A percentile compares a stretch with the other conserved stretches of the same genome.
These are phyloP conservation scores for Stemphylium lycopersici DNA, from an alignment of 2,329 filamentous ascomycete genomes.

Conservation along the genomic window DNA sequence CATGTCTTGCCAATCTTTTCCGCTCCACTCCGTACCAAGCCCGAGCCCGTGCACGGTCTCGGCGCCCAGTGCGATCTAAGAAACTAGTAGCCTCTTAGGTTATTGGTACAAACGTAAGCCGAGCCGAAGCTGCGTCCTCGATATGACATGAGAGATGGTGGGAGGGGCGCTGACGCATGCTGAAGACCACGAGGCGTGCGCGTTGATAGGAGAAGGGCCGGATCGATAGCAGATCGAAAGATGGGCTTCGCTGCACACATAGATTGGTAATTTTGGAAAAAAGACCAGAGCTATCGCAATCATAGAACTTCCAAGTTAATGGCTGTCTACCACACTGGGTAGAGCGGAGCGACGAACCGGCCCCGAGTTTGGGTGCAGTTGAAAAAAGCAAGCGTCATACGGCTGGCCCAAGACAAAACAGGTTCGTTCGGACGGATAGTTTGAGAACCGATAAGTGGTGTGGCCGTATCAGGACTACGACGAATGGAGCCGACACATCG, in stretches of 20 bases:
- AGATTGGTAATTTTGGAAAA: not conserved
- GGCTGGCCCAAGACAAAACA: not conserved
- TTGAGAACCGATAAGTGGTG: not conserved
- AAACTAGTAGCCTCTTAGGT: not conserved
- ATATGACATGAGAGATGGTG: constrained; percentile 16
- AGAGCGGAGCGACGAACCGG: not conserved
- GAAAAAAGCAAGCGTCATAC: not conserved
- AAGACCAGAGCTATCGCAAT: not conserved
- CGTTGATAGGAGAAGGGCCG: not conserved
- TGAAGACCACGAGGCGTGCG: not conserved
- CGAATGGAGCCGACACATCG: not conserved
- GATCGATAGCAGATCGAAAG: not conserved
- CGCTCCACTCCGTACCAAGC: constrained; percentile 23
- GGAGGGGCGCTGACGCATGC: not conserved
- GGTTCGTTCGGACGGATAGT: not conserved
- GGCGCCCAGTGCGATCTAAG: constrained; percentile 22
- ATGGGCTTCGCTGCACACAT: not conserved
- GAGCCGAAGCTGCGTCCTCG: constrained; percentile 18
- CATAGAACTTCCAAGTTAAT: not conserved
- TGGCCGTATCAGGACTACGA: not conserved
- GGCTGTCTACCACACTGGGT: not conserved
- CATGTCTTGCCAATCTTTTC: constrained; percentile 20
- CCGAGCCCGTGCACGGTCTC: constrained; percentile 10
- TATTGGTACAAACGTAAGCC: constrained; percentile 27
- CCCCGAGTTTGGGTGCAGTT: not conserved